These are phyloP conservation scores for Clathrus columnatus DNA, from an alignment of 768 basidiomycete genomes.

Conservation along the genomic window DNA sequence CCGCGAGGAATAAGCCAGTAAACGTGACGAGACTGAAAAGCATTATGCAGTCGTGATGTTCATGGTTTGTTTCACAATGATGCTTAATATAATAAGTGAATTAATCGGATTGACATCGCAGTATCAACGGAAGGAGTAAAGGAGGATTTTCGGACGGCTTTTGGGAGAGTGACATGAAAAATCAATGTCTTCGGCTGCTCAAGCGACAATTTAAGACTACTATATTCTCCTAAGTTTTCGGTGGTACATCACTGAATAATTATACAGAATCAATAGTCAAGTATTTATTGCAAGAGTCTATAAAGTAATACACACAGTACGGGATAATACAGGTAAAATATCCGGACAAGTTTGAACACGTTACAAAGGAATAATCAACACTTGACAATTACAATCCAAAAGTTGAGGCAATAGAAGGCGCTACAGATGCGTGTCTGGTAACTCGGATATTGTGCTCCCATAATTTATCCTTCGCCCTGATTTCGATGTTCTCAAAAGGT, in stretches of 20 bases:
- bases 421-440: slow-evolving; percentile 9
- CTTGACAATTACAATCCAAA: slow-evolving; percentile 1
- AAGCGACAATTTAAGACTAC: background rate
- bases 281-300: background rate
- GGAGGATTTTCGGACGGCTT: background rate
- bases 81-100: background rate
- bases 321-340: background rate
- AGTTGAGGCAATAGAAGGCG: slow-evolving; percentile 11
- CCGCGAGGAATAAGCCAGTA: background rate
- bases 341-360: background rate
- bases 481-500: slow-evolving; percentile 80
- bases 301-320: background rate
- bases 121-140: background rate
- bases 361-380: background rate
- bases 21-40: background rate
- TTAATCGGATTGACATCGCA: background rate
- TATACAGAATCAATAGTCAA: no score
- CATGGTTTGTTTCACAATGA: background rate
- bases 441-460: slow-evolving; percentile 47
- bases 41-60: background rate
- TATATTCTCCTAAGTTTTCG: background rate
- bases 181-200: no score
- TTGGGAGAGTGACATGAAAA: background rate
- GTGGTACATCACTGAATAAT: background rate
- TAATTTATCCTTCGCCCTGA: slow-evolving; percentile 72